Evolutionary conservation across 495 filamentous ascomycete species (phyloP).

Genomic region (Aspergillus bridgeri): DNA sequence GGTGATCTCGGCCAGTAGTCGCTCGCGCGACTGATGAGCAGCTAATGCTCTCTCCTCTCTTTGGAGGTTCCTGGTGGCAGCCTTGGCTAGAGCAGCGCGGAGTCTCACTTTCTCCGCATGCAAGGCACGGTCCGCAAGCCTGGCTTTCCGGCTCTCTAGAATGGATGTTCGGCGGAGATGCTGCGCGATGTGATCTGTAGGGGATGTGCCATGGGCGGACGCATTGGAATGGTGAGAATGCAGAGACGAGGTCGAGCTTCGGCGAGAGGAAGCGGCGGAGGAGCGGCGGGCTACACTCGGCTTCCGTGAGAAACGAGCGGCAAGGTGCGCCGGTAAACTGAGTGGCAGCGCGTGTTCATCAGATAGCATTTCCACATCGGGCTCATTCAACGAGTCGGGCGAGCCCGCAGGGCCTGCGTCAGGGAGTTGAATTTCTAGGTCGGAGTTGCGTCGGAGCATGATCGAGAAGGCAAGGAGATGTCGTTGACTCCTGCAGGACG

Average conservation of each 20-base stretch:
- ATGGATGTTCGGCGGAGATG: conserved; percentile 89
- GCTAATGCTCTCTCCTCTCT: conserved; percentile 82
- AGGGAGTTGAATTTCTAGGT: conserved; percentile 45
- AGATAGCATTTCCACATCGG: conserved; percentile 47
- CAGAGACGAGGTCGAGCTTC: conserved; percentile 83
- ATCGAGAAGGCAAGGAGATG: conserved; percentile 13
- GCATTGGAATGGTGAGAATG: conserved; percentile 70
- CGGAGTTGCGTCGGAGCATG: conserved; percentile 49
- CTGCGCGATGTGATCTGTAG: conserved; percentile 81
- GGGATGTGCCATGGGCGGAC: conserved; percentile 60
- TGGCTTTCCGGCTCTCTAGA: conserved; percentile 86
- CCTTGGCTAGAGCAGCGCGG: conserved; percentile 81
- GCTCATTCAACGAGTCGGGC: conserved; percentile 24
- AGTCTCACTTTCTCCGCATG: conserved; percentile 97
- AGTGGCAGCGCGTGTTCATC: conserved; percentile 42
- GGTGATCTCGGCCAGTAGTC: conserved; percentile 87
- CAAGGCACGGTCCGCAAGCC: conserved; percentile 86
- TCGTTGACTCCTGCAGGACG: background rate
- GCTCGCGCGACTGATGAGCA: conserved; percentile 87
- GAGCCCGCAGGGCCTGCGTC: conserved; percentile 36
- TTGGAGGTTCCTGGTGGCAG: conserved; percentile 58
- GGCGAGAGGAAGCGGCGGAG: conserved; percentile 80
- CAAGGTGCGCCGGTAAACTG: conserved; percentile 76
- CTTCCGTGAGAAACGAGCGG: conserved; percentile 78
- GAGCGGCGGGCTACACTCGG: conserved; percentile 69